Base-by-base conservation (phyloP, 1,284 basidiomycete genomes). In the Puccinia polysora region DNA sequence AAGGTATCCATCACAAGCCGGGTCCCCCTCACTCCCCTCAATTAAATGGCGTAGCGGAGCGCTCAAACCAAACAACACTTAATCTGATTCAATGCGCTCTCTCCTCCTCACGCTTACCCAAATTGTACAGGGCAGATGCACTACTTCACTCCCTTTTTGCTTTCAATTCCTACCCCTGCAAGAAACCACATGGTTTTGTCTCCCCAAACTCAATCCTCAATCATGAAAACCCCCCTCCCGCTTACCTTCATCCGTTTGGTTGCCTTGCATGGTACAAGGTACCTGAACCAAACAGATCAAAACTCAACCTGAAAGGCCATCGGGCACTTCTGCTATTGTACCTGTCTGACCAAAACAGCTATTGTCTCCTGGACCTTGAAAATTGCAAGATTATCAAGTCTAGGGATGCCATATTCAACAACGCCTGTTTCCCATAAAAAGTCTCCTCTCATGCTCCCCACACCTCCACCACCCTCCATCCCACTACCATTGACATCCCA, bases 1-100 rank as follows among this genome's bases (percentile, higher is more conserved):
- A 14, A 1, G 74, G 74, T 7, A 74, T 74, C 64, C 38, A n/a
- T 4, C 63, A 69, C 25, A 28, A 73, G 14, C 38, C 47, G 5
- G 63, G 67, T 5, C 47, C 64, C 8, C 69, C 74, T 25, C 65
- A 65, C 53, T 65, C 67, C 8, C 74, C 73, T 7, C 30, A 72
- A 53, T 40, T 71, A 32, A 74, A 75, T 52, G 38, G 38, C n/a
- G 60, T 43, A n/a, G n/a, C 38, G 5, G 43, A 63, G 28, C 18
- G 60, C 12, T 20, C 23, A 3, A 47, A 47, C 25, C 60, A 23
- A 5, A 63, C 60, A 25, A 53, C 50, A 1, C 12, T 10, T 8
- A 65, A 65, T 50, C 47, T 47, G 43, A 50, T 65, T 0, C 30
- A 28, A 32, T 50, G 7, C 14, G 25, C 45, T 32, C 45, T 50